A percentile compares a stretch with the other conserved stretches of the same genome.
These are phyloP conservation scores for Xylaria sp. DNA, from an alignment of 2,329 filamentous ascomycete genomes.

Conservation along the genomic window DNA sequence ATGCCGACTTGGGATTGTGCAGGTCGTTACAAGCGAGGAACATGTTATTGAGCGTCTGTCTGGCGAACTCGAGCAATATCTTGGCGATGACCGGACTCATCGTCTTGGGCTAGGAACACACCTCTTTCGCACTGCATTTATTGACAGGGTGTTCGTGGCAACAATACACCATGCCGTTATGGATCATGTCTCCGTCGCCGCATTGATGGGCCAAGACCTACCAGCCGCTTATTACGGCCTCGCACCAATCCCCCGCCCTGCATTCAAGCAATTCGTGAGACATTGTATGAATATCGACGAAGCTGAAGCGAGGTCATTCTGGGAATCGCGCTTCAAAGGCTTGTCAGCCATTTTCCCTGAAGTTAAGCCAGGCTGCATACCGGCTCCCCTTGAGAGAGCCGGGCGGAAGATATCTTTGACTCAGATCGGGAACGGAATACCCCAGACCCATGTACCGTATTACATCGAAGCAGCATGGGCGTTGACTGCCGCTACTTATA, in stretches of 20 bases:
- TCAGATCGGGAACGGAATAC: not conserved
- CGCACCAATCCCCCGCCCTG: not conserved
- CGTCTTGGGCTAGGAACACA: slow-evolving; percentile 14
- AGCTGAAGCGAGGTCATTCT: slow-evolving; percentile 29
- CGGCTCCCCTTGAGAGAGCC: slow-evolving; percentile 3
- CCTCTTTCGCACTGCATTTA: slow-evolving; percentile 10
- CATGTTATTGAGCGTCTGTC: slow-evolving; percentile 15
- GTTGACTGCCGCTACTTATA: slow-evolving; percentile 29
- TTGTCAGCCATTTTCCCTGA: slow-evolving; percentile 27
- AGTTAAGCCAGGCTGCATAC: slow-evolving; percentile 5
- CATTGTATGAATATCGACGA: slow-evolving; percentile 24
- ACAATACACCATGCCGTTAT: slow-evolving; percentile 33
- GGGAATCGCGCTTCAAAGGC: slow-evolving; percentile 31
- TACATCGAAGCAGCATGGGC: slow-evolving; percentile 36
- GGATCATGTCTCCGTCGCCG: slow-evolving; percentile 12
- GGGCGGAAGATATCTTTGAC: slow-evolving; percentile 14
- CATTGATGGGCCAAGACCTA: slow-evolving; percentile 20
- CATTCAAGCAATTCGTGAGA: slow-evolving; percentile 28
- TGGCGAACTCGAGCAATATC: slow-evolving; percentile 9
- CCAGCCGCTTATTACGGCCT: slow-evolving; percentile 22
- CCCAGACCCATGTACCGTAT: slow-evolving; percentile 20
- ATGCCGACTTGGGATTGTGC: slow-evolving; percentile 22
- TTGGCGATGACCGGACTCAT: not conserved
- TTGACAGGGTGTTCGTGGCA: slow-evolving; percentile 26
- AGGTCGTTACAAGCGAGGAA: slow-evolving; percentile 30